Percentiles rank a stretch among this genome's conserved stretches.
These are phyloP conservation scores for Tubosaeta brunneosetosa DNA, from an alignment of 768 basidiomycete genomes.

Conservation along the genomic window DNA sequence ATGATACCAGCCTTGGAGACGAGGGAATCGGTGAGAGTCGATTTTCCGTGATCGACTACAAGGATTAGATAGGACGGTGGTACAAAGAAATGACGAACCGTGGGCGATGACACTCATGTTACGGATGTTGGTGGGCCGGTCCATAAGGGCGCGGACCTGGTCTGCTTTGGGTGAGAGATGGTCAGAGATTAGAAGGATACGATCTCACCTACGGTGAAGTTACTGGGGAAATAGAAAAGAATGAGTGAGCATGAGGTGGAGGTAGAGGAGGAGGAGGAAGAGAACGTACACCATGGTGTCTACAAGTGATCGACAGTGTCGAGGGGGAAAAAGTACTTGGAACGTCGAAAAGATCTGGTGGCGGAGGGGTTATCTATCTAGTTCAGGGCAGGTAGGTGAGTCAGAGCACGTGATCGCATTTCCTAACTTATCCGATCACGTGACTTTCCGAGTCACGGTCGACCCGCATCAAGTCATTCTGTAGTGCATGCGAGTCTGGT, in stretches of 20 bases:
- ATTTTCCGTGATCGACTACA: conserved; percentile 99
- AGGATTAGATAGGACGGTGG: conserved; percentile 18
- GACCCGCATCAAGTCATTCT: background rate
- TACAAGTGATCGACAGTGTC: conserved; percentile 37
- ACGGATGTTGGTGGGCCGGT: conserved; percentile 86
- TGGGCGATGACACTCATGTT: conserved; percentile 95
- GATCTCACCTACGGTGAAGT: conserved; percentile 81
- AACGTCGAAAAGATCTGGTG: conserved; percentile 6
- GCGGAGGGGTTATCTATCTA: conserved; percentile 38
- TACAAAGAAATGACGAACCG: conserved; percentile 40
- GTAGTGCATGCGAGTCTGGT: conserved; percentile 2
- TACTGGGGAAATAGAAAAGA: conserved; percentile 42
- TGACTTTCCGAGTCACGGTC: conserved; percentile 11
- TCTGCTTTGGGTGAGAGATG: conserved; percentile 40
- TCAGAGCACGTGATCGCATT: conserved; percentile 3
- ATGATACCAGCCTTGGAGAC: conserved; percentile 99
- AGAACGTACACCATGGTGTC: conserved; percentile 77
- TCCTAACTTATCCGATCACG: conserved; percentile 20
- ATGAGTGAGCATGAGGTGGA: conserved; percentile 28
- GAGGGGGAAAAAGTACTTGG: conserved; percentile 8
- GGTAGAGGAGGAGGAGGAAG: background rate
- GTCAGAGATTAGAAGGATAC: background rate
- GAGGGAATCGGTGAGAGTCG: conserved; percentile 96
- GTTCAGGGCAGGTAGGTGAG: conserved; percentile 39
- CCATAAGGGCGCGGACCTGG: conserved; percentile 86